Percentiles rank a stretch among this genome's conserved stretches.
Evolutionary conservation across 164 flowering plant species (phyloP).

Genomic region (Stephania cephalantha): DNA sequence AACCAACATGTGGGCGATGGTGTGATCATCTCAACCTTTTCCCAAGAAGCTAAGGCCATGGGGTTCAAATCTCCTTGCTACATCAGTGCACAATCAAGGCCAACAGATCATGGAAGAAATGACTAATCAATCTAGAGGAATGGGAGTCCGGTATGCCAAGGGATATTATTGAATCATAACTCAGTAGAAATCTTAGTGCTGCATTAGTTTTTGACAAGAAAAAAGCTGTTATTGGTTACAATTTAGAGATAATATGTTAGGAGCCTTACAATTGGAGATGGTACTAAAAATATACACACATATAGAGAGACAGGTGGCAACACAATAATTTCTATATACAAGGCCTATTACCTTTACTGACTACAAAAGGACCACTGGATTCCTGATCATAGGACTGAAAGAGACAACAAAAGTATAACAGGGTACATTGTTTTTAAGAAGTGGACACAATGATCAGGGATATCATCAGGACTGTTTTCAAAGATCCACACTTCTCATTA

Average conservation of each 20-base stretch:
- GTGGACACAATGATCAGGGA: neutral
- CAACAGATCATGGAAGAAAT: too few species aligned
- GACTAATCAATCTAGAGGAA: too few species aligned
- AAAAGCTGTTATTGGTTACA: neutral
- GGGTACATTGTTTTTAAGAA: neutral
- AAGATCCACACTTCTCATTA: neutral
- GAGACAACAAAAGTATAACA: neutral
- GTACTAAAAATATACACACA: neutral
- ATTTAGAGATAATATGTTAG: neutral
- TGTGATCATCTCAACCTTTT: too few species aligned
- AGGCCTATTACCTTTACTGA: neutral
- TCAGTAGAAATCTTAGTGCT: neutral
- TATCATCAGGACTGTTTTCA: neutral
- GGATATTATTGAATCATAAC: neutral
- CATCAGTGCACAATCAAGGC: too few species aligned
- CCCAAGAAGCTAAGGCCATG: too few species aligned
- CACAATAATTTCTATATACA: neutral
- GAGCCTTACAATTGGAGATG: neutral
- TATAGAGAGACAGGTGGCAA: neutral
- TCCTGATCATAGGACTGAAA: neutral
- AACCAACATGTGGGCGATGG: too few species aligned
- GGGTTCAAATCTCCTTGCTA: too few species aligned
- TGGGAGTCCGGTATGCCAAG: too few species aligned
- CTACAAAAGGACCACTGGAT: neutral
- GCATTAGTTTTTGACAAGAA: neutral